Conservation (phyloP, 192 early-diverging fungal genomes). For the Linnemannia exigua region DNA sequence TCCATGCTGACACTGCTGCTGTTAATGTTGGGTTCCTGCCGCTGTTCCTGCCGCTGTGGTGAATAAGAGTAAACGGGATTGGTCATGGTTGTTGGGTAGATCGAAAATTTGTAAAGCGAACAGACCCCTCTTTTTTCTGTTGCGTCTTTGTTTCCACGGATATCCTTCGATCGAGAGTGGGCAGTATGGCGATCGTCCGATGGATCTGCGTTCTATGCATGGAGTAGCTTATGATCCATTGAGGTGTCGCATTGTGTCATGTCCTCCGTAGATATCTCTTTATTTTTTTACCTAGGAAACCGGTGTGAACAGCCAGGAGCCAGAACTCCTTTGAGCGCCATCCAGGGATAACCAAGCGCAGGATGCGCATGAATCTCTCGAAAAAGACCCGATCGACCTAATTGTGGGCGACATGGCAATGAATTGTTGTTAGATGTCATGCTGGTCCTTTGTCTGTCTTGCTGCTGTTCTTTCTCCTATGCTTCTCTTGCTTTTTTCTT, state of each 20-base stretch:
- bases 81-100: conserved; percentile 6
- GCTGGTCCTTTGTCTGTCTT: background rate
- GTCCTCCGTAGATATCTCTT: background rate
- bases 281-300: conserved; percentile 73
- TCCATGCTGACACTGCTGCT: background rate
- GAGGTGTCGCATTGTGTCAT: no score
- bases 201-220: background rate
- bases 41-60: background rate
- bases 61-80: background rate
- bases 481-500: background rate
- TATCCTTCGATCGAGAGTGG: background rate
- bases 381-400: conserved; percentile 70
- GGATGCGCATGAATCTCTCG: conserved; percentile 72
- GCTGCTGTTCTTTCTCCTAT: background rate
- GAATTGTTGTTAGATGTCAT: background rate
- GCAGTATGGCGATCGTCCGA: background rate
- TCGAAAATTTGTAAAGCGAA: background rate
- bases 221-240: background rate
- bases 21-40: background rate
- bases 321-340: conserved; percentile 87
- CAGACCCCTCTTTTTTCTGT: background rate
- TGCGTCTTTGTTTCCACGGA: background rate
- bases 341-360: conserved; percentile 90
- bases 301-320: conserved; percentile 87
- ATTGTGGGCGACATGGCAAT: no score